Conservation (phyloP, 352 stramenopile genomes). For the Aphanomyces euteiches region DNA sequence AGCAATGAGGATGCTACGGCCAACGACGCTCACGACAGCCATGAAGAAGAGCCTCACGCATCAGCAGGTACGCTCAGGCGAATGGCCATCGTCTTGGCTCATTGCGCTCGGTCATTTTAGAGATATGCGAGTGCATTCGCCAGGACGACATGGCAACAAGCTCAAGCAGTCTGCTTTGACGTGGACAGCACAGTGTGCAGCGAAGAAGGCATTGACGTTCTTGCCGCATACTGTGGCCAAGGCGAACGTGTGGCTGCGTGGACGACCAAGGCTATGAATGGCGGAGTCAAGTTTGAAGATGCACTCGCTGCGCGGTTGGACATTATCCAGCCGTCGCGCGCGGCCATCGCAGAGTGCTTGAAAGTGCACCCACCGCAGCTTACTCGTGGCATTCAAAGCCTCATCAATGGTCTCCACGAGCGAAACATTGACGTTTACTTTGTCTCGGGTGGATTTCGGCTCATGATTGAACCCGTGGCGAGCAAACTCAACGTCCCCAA, state of each 20-base stretch:
- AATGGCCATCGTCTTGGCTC: neutral
- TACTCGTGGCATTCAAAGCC: slow-evolving; percentile 81
- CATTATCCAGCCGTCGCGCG: slow-evolving; percentile 92
- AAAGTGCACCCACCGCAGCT: slow-evolving; percentile 87
- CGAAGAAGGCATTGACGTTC: slow-evolving; percentile 98
- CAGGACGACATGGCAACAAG: neutral
- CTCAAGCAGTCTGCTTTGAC: slow-evolving; percentile 81
- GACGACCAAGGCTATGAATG: slow-evolving; percentile 97
- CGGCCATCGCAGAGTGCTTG: slow-evolving; percentile 88
- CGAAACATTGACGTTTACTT: slow-evolving; percentile 94
- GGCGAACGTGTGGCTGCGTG: slow-evolving; percentile 92
- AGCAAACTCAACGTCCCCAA: slow-evolving; percentile 74
- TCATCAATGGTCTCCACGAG: slow-evolving; percentile 87
- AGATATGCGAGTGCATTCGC: neutral
- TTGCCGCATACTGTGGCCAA: slow-evolving; percentile 94
- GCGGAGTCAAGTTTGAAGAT: slow-evolving; percentile 97
- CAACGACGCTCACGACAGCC: neutral
- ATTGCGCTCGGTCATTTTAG: neutral
- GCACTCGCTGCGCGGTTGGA: slow-evolving; percentile 92
- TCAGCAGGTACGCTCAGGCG: slow-evolving; percentile 10
- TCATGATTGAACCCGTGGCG: slow-evolving; percentile 98
- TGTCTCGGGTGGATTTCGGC: slow-evolving; percentile 96
- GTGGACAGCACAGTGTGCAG: slow-evolving; percentile 97
- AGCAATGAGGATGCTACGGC: neutral
- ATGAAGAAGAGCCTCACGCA: neutral